A percentile compares a stretch with the other conserved stretches of the same genome.
Conservation (phyloP, 2,329 filamentous ascomycete genomes). For the Venturia nashicola region DNA sequence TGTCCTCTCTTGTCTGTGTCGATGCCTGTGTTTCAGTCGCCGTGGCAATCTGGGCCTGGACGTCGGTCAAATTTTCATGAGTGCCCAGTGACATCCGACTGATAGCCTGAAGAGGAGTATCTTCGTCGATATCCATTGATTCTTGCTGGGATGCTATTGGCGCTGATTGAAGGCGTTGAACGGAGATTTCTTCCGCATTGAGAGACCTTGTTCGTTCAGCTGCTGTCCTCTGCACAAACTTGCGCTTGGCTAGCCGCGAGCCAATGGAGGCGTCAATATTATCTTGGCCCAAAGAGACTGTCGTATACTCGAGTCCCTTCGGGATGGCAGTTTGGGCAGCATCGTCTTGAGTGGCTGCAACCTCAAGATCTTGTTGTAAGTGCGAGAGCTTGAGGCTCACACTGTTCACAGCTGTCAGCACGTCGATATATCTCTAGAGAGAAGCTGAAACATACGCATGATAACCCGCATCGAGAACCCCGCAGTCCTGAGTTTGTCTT, state of each 20-base stretch:
- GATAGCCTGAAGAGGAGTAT: neutral
- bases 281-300: conserved; percentile 14
- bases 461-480: conserved; percentile 24
- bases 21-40: neutral
- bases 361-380: conserved; percentile 14
- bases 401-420: neutral
- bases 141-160: neutral
- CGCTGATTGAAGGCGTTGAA: neutral
- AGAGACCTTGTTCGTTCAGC: neutral
- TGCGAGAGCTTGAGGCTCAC: conserved; percentile 20
- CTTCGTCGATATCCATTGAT: neutral
- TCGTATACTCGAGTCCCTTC: conserved; percentile 14
- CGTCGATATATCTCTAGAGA: neutral
- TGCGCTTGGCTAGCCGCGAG: neutral
- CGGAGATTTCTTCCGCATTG: neutral
- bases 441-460: conserved; percentile 23
- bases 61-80: neutral
- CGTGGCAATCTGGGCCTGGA: neutral
- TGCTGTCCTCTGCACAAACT: neutral
- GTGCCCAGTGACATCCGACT: neutral
- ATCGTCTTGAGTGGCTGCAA: neutral
- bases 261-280: conserved; percentile 18
- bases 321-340: neutral
- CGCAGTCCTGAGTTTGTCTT: conserved; percentile 21
- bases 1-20: conserved; percentile 3